These are phyloP conservation scores for Fraxinus pennsylvanica DNA, from an alignment of 257 asterid species.

Conservation along the genomic window DNA sequence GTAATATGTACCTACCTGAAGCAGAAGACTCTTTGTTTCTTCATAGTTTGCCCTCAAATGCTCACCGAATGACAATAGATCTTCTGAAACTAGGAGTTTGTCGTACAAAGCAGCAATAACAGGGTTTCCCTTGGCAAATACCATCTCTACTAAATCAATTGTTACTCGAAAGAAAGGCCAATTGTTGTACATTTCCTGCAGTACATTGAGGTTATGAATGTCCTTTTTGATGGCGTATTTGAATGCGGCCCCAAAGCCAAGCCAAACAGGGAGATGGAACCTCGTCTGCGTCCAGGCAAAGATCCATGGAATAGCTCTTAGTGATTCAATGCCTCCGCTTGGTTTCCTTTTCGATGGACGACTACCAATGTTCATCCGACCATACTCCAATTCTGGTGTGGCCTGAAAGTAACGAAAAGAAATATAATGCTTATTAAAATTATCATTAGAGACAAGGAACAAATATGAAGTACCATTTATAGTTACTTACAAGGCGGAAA, in stretches of 20 bases:
- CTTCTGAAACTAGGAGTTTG: constrained; percentile 55
- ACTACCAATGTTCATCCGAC: constrained; percentile 68
- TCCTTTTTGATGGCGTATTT: constrained; percentile 47
- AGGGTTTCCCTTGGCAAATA: constrained; percentile 68
- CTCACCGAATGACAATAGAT: constrained; percentile 51
- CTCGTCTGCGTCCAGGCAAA: constrained; percentile 73
- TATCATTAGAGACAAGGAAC: not conserved
- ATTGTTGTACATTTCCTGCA: constrained; percentile 57
- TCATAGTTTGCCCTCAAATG: constrained; percentile 50
- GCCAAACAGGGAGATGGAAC: constrained; percentile 71
- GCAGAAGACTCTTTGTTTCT: constrained; percentile 53
- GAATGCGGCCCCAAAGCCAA: constrained; percentile 66
- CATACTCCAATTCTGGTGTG: constrained; percentile 65
- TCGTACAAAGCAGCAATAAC: constrained; percentile 57
- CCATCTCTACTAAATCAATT: constrained; percentile 64
- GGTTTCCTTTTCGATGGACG: constrained; percentile 68
- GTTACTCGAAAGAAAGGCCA: constrained; percentile 75
- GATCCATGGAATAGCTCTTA: constrained; percentile 69
- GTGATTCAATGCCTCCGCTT: constrained; percentile 65
- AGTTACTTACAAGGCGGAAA: constrained; percentile 61
- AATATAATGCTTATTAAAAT: constrained; percentile 1
- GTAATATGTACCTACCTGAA: constrained; percentile 39
- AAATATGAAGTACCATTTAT: not conserved
- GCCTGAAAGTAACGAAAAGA: constrained; percentile 33
- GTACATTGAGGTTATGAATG: constrained; percentile 45